Evolutionary conservation across 768 basidiomycete species (phyloP), one percentile per base, ranked within the genome.

Genomic region (Leccinum aurantiacum): DNA sequence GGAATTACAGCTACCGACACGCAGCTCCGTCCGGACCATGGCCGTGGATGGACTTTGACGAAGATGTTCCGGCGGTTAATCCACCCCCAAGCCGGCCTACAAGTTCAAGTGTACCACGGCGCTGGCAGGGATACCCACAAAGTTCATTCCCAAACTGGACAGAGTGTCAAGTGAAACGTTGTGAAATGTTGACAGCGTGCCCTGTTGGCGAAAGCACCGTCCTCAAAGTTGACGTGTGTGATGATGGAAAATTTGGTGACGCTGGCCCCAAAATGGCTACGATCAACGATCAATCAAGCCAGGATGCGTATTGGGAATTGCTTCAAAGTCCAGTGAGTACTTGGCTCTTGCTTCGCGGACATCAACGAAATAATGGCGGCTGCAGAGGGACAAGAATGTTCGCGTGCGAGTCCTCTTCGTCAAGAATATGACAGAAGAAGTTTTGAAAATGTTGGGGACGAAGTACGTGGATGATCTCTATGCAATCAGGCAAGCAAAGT

Each of bases 361-460:
- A 17, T 54, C 15, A 49, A 22, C 38, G n/a, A 19, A 13, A 33
- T 4, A 29, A 48, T n/a, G 14, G 17, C n/a, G 22, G 44, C 50
- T 22, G 27, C 53, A 74, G 71, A 66, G 76, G 48, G 76, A 77
- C 1, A 5, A 55, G 11, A 68, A 72, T 11, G 65, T 80, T n/a
- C 78, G 81, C 33, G 69, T 83, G 5, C 77, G 82, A 19, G 79
- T 78, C 1, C 24, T 85, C 48, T 86, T 86, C 60, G 72, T 85
- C 0, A 78, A 84, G 27, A 77, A 79, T 57, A 69, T 86, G 59
- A 77, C 80, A 0, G 79, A 80, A 8, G 77, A 80, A 5, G 79
- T 83, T 8, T 65, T 86, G 46, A 79, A 82, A 64, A 84, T 85
- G 78, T 71, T 86, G 6, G 85, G 86, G 10, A 75, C 80, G 41